Conservation (phyloP, 108 stramenopile genomes). For the Schizochytrium sp. region DNA sequence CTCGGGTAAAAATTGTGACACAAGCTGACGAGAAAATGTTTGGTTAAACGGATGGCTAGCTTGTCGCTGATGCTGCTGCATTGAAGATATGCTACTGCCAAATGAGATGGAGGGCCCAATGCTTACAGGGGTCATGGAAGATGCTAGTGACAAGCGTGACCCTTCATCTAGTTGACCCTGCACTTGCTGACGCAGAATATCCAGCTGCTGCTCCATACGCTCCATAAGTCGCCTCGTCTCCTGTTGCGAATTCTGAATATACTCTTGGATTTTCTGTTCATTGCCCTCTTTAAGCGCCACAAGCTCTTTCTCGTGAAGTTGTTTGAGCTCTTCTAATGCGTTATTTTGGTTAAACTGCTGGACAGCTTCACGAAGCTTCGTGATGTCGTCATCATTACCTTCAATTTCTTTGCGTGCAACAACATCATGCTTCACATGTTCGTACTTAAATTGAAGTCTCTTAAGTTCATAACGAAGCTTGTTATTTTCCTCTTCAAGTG, state of each 20-base stretch:
- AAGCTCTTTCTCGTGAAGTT: not conserved
- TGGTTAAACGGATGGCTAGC: not conserved
- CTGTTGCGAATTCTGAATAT: not conserved
- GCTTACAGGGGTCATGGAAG: not conserved
- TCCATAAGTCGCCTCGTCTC: not conserved
- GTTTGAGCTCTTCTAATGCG: not conserved
- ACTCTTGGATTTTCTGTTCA: not conserved
- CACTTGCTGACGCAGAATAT: not conserved
- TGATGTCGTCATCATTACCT: not conserved
- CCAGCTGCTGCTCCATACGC: not conserved
- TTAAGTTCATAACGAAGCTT: conserved; percentile 47
- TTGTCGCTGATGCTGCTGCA: not conserved
- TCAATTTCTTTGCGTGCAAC: not conserved
- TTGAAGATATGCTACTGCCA: not conserved
- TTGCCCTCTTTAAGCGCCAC: not conserved
- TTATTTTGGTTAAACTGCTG: no score
- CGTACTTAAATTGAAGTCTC: not conserved
- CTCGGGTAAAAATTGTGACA: not conserved
- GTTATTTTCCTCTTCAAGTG: conserved; percentile 44
- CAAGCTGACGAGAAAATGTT: not conserved
- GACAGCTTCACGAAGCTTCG: not conserved
- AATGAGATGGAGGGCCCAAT: not conserved
- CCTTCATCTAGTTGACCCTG: no score
- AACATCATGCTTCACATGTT: not conserved
- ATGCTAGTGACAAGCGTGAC: not conserved